phyloP scores from a whole-genome alignment of 352 stramenopile species.

The Pelagophyceae sp. region DNA sequence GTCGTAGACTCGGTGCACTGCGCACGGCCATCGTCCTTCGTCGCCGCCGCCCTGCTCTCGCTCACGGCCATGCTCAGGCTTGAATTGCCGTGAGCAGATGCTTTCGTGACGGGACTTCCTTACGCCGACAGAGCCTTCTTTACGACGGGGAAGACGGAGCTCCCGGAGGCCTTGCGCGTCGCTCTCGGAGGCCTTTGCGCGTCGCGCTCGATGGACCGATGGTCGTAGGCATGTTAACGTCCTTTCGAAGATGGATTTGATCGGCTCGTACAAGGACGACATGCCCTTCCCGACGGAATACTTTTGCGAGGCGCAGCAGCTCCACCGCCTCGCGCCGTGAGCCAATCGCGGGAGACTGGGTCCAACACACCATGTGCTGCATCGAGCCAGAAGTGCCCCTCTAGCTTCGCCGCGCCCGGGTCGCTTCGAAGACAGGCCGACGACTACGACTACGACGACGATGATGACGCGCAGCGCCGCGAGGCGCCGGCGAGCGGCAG shows the following conservation, averaged over 20 bases:
- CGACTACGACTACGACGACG: conserved; percentile 15
- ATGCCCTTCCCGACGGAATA: background rate
- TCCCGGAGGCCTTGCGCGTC: background rate
- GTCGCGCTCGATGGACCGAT: too few relatives aligned
- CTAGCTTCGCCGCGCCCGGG: background rate
- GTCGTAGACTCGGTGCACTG: conserved; percentile 65
- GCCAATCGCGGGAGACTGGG: conserved; percentile 5
- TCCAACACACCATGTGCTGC: too few relatives aligned
- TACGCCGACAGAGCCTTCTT: background rate
- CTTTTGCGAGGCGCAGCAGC: background rate
- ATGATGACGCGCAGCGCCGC: conserved; percentile 6
- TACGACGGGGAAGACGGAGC: background rate
- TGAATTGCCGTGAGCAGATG: conserved; percentile 70
- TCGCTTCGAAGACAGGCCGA: background rate
- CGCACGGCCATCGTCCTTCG: conserved; percentile 85
- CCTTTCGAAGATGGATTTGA: conserved; percentile 64
- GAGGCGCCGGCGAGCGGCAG: conserved; percentile 19
- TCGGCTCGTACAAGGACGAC: conserved; percentile 19
- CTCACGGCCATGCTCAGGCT: conserved; percentile 95
- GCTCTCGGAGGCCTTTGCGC: too few relatives aligned
- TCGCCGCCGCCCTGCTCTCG: conserved; percentile 89
- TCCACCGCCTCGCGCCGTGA: conserved; percentile 10
- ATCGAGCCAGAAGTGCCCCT: background rate
- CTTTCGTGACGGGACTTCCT: background rate
- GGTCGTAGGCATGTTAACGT: conserved; percentile 53